Conservation (phyloP, 768 basidiomycete genomes). For the Cyclocybe aegerita region DNA sequence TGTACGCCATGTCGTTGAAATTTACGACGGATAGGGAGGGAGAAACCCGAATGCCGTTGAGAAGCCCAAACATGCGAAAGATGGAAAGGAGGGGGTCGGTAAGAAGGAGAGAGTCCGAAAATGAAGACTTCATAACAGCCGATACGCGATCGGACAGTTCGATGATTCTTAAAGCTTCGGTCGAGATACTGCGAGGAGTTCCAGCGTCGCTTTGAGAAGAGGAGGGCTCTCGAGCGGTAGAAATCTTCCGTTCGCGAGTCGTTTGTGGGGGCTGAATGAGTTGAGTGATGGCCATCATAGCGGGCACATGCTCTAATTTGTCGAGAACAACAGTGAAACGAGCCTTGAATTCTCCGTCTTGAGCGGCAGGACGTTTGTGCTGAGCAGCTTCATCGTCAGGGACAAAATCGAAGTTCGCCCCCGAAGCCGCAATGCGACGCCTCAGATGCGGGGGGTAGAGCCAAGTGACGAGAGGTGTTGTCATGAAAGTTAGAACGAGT, state of each 20-base stretch:
- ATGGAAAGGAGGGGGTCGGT: slow-evolving; percentile 74
- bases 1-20: slow-evolving; percentile 69
- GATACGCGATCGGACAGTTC: slow-evolving; percentile 86
- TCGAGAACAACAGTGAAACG: slow-evolving; percentile 87
- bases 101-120: slow-evolving; percentile 62
- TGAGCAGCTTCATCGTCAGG: slow-evolving; percentile 32
- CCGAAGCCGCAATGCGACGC: slow-evolving; percentile 43
- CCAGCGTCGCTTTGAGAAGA: slow-evolving; percentile 4
- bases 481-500: slow-evolving; percentile 80
- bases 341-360: slow-evolving; percentile 38
- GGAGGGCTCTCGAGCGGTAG: not conserved
- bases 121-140: slow-evolving; percentile 82
- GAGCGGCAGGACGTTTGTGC: slow-evolving; percentile 6
- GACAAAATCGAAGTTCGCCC: slow-evolving; percentile 47
- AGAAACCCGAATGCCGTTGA: slow-evolving; percentile 65
- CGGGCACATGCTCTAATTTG: slow-evolving; percentile 84
- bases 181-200: slow-evolving; percentile 30
- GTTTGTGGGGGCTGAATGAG: slow-evolving; percentile 54
- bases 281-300: slow-evolving; percentile 88
- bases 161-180: slow-evolving; percentile 83
- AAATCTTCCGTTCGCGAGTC: slow-evolving; percentile 4
- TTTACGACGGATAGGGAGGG: slow-evolving; percentile 74
- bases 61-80: slow-evolving; percentile 73
- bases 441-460: slow-evolving; percentile 70
- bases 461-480: slow-evolving; percentile 68